Evolutionary conservation across 208 protist species (phyloP).

Genomic region (Tritrichomonas foetus): DNA sequence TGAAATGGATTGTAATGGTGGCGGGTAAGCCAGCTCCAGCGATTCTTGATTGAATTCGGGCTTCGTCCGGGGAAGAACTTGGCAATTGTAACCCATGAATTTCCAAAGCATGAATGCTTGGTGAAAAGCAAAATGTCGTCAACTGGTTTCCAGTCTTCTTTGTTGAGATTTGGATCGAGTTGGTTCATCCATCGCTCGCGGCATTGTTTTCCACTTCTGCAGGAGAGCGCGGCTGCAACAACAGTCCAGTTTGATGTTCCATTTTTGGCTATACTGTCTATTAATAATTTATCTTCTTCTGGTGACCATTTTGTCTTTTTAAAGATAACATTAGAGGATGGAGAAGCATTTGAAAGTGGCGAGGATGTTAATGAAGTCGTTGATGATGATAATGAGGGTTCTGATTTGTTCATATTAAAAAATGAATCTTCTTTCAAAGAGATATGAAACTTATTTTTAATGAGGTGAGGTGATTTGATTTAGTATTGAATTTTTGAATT

Average conservation of each 20-base stretch:
- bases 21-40: background rate
- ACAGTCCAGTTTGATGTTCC: background rate
- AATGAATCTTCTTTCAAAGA: too few relatives aligned
- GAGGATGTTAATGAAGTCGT: too few relatives aligned
- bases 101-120: background rate
- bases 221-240: background rate
- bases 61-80: background rate
- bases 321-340: too few relatives aligned
- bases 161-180: background rate
- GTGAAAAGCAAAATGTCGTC: background rate
- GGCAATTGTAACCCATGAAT: background rate
- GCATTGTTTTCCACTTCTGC: slow-evolving; percentile 2
- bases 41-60: background rate
- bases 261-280: background rate
- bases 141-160: background rate
- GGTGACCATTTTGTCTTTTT: slow-evolving; percentile 21
- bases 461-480: too few relatives aligned
- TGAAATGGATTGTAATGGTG: background rate
- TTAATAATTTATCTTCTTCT: slow-evolving; percentile 20
- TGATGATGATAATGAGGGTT: too few relatives aligned
- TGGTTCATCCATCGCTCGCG: background rate
- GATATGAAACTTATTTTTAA: too few relatives aligned
- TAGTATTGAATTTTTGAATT: too few relatives aligned
- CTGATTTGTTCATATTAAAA: too few relatives aligned
- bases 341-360: too few relatives aligned